Conservation (phyloP, 2,329 filamentous ascomycete species). For the Clarireedia hainanense region DNA sequence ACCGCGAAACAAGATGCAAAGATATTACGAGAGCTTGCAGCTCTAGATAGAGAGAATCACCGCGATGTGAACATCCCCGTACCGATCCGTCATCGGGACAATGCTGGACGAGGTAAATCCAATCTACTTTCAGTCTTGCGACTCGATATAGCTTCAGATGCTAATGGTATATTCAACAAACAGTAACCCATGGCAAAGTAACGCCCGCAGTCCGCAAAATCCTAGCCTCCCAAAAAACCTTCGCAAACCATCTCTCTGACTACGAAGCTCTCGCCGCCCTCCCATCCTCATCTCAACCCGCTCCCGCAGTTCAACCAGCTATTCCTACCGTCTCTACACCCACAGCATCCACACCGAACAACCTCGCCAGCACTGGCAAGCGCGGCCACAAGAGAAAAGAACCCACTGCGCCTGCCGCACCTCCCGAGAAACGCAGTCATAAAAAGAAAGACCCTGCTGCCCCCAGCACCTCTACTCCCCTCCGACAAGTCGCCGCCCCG, state of each 20-base stretch:
- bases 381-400: slow-evolving; percentile 11
- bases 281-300: slow-evolving; percentile 30
- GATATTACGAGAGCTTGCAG: slow-evolving; percentile 71
- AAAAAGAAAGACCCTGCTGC: slow-evolving; percentile 24
- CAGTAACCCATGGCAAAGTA: slow-evolving; percentile 27
- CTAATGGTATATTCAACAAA: background rate
- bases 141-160: background rate
- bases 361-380: slow-evolving; percentile 22
- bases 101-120: slow-evolving; percentile 32
- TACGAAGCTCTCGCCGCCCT: slow-evolving; percentile 54
- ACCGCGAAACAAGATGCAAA: slow-evolving; percentile 78
- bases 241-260: slow-evolving; percentile 75
- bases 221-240: slow-evolving; percentile 72
- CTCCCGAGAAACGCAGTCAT: slow-evolving; percentile 14
- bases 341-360: slow-evolving; percentile 3
- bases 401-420: background rate
- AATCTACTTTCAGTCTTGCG: background rate
- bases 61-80: slow-evolving; percentile 65
- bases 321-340: slow-evolving; percentile 20
- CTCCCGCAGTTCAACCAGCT: slow-evolving; percentile 18
- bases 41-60: slow-evolving; percentile 73
- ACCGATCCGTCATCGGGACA: slow-evolving; percentile 45
- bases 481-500: slow-evolving; percentile 6
- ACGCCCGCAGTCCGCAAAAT: slow-evolving; percentile 61
- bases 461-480: background rate